Conservation (phyloP, 2,329 filamentous ascomycete genomes). For the Neurospora crassa region DNA sequence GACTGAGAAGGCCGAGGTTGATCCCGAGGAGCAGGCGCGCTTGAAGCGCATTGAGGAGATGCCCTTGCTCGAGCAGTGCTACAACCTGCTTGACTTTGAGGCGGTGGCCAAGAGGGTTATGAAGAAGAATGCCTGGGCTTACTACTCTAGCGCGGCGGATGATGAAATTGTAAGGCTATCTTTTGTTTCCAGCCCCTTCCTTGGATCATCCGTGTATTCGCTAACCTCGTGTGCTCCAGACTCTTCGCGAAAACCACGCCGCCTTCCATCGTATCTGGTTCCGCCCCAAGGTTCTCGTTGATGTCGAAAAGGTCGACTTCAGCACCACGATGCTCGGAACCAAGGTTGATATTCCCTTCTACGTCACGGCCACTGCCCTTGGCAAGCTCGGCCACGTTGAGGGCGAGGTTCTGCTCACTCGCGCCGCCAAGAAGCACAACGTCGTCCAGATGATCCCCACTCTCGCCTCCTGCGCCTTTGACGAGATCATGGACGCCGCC, state of each 20-base stretch:
- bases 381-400: slow-evolving; percentile 92
- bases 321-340: slow-evolving; percentile 90
- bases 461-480: slow-evolving; percentile 90
- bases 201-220: not conserved
- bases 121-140: slow-evolving; percentile 96
- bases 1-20: slow-evolving; percentile 54
- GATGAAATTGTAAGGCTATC: slow-evolving; percentile 64
- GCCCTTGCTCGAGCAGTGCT: slow-evolving; percentile 78
- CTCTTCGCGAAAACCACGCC: slow-evolving; percentile 87
- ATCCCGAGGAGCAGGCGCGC: slow-evolving; percentile 51
- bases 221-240: slow-evolving; percentile 38
- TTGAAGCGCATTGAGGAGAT: slow-evolving; percentile 65
- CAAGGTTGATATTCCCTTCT: slow-evolving; percentile 79
- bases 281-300: slow-evolving; percentile 75
- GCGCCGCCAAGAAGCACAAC: slow-evolving; percentile 74
- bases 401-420: slow-evolving; percentile 85
- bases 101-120: slow-evolving; percentile 80
- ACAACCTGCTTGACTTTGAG: slow-evolving; percentile 94
- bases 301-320: slow-evolving; percentile 81
- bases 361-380: slow-evolving; percentile 90
- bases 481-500: slow-evolving; percentile 86
- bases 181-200: not conserved
- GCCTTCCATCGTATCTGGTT: slow-evolving; percentile 98
- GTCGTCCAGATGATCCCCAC: slow-evolving; percentile 99
- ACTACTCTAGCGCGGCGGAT: slow-evolving; percentile 90